Base-by-base conservation (phyloP, 2,329 filamentous ascomycete genomes). In the Clonostachys rosea region DNA sequence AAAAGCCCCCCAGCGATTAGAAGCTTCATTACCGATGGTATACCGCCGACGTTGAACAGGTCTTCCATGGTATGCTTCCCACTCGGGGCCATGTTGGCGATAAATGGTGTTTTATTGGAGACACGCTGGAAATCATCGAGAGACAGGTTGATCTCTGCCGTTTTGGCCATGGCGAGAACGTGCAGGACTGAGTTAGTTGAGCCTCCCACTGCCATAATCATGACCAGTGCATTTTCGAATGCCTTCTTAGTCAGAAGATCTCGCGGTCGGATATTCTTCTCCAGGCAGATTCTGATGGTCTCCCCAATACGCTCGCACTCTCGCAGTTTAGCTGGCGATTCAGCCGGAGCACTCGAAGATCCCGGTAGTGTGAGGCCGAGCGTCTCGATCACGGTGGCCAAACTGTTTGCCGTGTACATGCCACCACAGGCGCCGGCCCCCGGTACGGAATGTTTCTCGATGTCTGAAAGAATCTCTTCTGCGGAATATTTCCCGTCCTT, bases 381-480 rank as follows among this genome's bases (percentile, higher is more conserved):
- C 39, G 88, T 89, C 71, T 96, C 90, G 53, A 95, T 90, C 13
- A 88, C 89, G 0, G 88, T 92, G 5, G 89, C 88, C 89, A 96
- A 92, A 20, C 90, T 95, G 69, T 95, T 95, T 53, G 91, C 91
- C 1, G 91, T 96, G 70, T 91, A 96, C 91, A 95, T 91, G 56
- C 87, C 87, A 54, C 86, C 87, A 54, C 87, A 91, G 34, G 87
- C 87, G 39, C 87, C 87, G 36, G 66, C 63, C 34, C 70, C 70
- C 40, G 69, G 69, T 48, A 90, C 95, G 3, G 90, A 84, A 58
- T 94, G 79, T 52, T 73, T 74, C 69, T 91, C 87, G 43, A 95
- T 82, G 61, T 96, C 92, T 24, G 86, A 81, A 71, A 95, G 81
- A 47, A 95, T 88, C 56, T 95, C 88, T 48, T 84, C 81, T 44